Evolutionary conservation across 345 rosid species (phyloP).

Genomic region (Salix viminalis): DNA sequence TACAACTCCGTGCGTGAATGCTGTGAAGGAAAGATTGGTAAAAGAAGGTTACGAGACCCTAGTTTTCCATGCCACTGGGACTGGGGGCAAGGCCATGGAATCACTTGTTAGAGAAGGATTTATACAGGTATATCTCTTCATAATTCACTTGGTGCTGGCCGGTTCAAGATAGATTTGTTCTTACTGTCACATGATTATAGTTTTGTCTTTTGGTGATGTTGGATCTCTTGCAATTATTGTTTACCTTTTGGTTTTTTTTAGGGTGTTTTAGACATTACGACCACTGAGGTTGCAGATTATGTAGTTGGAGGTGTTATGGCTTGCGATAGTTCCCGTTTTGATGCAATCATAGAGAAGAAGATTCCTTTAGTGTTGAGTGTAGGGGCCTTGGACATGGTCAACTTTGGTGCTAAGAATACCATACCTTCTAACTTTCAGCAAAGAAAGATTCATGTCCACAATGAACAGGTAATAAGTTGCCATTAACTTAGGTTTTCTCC

Average conservation of each 20-base stretch:
- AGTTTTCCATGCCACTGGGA: constrained; percentile 92
- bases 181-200: not conserved
- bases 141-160: not conserved
- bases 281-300: constrained; percentile 94
- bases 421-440: constrained; percentile 61
- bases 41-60: constrained; percentile 75
- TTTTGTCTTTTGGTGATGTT: not conserved
- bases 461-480: constrained; percentile 54
- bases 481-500: not conserved
- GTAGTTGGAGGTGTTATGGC: constrained; percentile 94
- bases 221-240: not conserved
- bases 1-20: constrained; percentile 76
- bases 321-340: constrained; percentile 80
- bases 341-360: constrained; percentile 64
- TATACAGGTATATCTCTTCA: constrained; percentile 53
- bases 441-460: constrained; percentile 74
- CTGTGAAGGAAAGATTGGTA: constrained; percentile 56
- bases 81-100: constrained; percentile 96
- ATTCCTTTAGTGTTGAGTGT: constrained; percentile 83
- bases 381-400: constrained; percentile 95
- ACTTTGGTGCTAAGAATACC: constrained; percentile 74
- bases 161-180: not conserved
- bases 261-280: constrained; percentile 87
- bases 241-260: constrained; percentile 16
- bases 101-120: constrained; percentile 71